phyloP scores from a whole-genome alignment of 352 stramenopile genomes.

The Phytophthora pinifolia region DNA sequence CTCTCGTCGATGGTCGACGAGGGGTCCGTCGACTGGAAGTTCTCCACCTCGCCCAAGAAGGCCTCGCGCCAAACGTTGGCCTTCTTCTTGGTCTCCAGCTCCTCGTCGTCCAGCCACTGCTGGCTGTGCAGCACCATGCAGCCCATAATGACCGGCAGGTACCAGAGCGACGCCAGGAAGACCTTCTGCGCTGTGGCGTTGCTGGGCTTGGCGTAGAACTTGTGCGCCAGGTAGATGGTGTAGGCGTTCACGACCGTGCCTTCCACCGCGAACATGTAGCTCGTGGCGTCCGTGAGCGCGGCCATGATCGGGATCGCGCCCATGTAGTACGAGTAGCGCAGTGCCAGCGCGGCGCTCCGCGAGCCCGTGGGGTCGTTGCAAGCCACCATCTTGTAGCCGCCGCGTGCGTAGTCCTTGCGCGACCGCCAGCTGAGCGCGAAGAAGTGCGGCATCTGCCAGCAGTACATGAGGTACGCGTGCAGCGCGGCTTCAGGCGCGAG shows the following conservation, averaged over 20 bases:
- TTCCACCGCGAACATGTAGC: slow-evolving; percentile 99
- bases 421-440: slow-evolving; percentile 98
- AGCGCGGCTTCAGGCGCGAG: slow-evolving; percentile 75
- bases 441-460: slow-evolving; percentile 99
- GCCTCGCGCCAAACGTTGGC: slow-evolving; percentile 62
- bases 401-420: slow-evolving; percentile 89
- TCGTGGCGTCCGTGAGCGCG: slow-evolving; percentile 93
- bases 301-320: slow-evolving; percentile 93
- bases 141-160: slow-evolving; percentile 96
- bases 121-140: slow-evolving; percentile 98
- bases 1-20: slow-evolving; percentile 45
- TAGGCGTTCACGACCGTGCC: slow-evolving; percentile 96
- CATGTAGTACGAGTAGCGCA: slow-evolving; percentile 96
- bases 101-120: slow-evolving; percentile 82
- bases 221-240: slow-evolving; percentile 93
- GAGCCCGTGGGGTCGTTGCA: slow-evolving; percentile 92
- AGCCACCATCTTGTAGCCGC: slow-evolving; percentile 96
- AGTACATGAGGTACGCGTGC: slow-evolving; percentile 91
- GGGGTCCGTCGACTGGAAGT: slow-evolving; percentile 50
- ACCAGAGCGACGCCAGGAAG: slow-evolving; percentile 98
- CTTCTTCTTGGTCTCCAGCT: slow-evolving; percentile 59
- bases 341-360: slow-evolving; percentile 91
- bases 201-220: slow-evolving; percentile 93
- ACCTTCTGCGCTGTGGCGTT: slow-evolving; percentile 96
- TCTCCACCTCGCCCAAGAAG: slow-evolving; percentile 72